These are phyloP conservation scores for Cryomyces minteri DNA, from an alignment of 495 filamentous ascomycete species.

Conservation along the genomic window DNA sequence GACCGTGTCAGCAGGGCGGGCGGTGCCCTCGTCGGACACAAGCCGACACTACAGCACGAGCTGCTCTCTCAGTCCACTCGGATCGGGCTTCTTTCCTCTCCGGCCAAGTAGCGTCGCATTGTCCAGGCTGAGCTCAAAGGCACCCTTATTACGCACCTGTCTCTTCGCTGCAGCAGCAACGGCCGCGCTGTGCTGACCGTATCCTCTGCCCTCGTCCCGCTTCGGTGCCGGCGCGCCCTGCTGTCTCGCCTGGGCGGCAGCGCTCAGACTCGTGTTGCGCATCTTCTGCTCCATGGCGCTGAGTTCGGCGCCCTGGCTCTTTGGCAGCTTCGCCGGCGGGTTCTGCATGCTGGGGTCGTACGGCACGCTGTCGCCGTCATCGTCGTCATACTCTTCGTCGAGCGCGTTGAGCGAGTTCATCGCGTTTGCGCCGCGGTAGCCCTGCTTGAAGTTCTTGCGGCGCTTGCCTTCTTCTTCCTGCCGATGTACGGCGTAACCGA, in stretches of 20 bases:
- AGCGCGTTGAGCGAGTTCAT: conserved; percentile 43
- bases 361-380: conserved; percentile 30
- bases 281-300: conserved; percentile 72
- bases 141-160: conserved; percentile 47
- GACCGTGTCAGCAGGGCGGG: too few relatives aligned
- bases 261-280: conserved; percentile 55
- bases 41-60: background rate
- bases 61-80: conserved; percentile 16
- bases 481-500: conserved; percentile 87
- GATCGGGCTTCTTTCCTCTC: conserved; percentile 33
- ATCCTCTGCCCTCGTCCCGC: conserved; percentile 41
- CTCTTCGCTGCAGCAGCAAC: conserved; percentile 66
- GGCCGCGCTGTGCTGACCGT: conserved; percentile 61
- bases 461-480: conserved; percentile 94
- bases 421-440: conserved; percentile 37
- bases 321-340: conserved; percentile 49
- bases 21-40: too few relatives aligned
- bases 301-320: conserved; percentile 43
- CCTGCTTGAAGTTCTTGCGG: conserved; percentile 56
- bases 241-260: conserved; percentile 42
- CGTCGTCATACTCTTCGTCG: conserved; percentile 46
- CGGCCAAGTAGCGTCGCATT: conserved; percentile 76
- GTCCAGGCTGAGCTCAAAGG: conserved; percentile 82
- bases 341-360: conserved; percentile 25
- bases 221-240: conserved; percentile 15